A percentile compares a stretch with the other conserved stretches of the same genome.
phyloP scores from a whole-genome alignment of 495 filamentous ascomycete species.

The Hypoxylon intermedium region DNA sequence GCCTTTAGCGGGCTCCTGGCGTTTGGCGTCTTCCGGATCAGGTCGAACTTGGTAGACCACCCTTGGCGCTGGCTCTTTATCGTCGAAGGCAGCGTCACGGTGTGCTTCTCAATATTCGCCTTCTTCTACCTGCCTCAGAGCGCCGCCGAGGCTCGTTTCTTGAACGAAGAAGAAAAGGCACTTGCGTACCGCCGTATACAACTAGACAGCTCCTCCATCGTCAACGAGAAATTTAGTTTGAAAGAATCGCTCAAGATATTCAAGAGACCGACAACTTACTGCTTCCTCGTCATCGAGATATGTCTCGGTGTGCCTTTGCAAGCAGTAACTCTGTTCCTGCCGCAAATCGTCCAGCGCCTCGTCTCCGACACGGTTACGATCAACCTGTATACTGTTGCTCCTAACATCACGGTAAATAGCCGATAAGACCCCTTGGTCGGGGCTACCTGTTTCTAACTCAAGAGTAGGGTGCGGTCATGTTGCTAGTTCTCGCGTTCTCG shows the following conservation, averaged over 20 bases:
- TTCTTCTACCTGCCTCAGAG: constrained; percentile 73
- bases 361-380: constrained; percentile 71
- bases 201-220: constrained; percentile 72
- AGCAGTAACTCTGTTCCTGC: constrained; percentile 73
- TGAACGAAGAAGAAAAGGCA: constrained; percentile 68
- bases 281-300: constrained; percentile 72
- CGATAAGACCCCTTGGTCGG: background rate
- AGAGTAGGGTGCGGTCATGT: constrained; percentile 66
- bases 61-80: constrained; percentile 81
- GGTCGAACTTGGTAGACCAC: constrained; percentile 47
- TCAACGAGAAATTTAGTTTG: constrained; percentile 74
- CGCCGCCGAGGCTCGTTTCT: constrained; percentile 67
- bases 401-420: constrained; percentile 60
- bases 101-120: constrained; percentile 70
- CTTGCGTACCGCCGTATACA: constrained; percentile 77
- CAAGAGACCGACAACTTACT: constrained; percentile 66
- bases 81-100: constrained; percentile 71
- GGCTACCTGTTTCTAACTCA: constrained; percentile 34
- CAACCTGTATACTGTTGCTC: constrained; percentile 79
- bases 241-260: constrained; percentile 70
- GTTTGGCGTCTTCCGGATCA: constrained; percentile 78
- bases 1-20: constrained; percentile 78
- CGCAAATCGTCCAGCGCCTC: constrained; percentile 72
- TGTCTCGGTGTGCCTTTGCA: constrained; percentile 80
- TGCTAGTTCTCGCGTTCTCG: constrained; percentile 71